Base-by-base conservation (phyloP, 495 filamentous ascomycete genomes). In the Hypoxylon intermedium region DNA sequence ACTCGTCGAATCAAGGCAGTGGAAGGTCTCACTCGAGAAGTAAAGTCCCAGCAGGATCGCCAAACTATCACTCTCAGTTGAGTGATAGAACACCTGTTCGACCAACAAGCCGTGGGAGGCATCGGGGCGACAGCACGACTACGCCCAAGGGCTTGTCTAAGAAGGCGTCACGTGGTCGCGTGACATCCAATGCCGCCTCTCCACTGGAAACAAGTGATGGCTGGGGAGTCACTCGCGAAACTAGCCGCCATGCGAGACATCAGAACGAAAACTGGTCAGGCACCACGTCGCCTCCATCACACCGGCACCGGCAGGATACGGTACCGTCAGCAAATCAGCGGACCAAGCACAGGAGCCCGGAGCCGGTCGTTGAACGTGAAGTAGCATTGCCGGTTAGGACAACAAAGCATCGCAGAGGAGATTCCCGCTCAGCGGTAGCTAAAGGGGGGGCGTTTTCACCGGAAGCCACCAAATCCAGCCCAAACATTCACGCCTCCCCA, bases 21-120 rank as follows among this genome's bases (percentile, higher is more conserved):
- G 50, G 42, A 38, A 47, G 49, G 12, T 53, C 49, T 21, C 58
- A 53, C 48, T 60, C 57, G 42, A 61, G 50, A 31, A 61, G 34
- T 44, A 54, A 54, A 43, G 20, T 20, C 2, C 38, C 28, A 28
- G 31, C 21, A 3, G 37, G 41, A 37, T 61, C 58, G 6, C 36
- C 58, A 6, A 50, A 34, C 7, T 31, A 42, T n/a, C 12, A 42
- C 37, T 9, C n/a, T 16, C 28, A 34, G 16, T 43, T 37, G 38
- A 21, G 24, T 9, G 49, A 54, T 9, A 30, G 26, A 4, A 43
- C 23, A 7, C 49, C 28, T 31, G 7, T 19, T 16, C 58, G 58
- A 11, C 50, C 58, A 5, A 50, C 37, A 48, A 61, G 58, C 23
- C 58, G 58, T 12, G 58, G 58, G 9, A 61, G 57, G 37, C 48